These are phyloP conservation scores for Chaetoscypha palmicola DNA, from an alignment of 2,329 filamentous ascomycete species.

Conservation along the genomic window DNA sequence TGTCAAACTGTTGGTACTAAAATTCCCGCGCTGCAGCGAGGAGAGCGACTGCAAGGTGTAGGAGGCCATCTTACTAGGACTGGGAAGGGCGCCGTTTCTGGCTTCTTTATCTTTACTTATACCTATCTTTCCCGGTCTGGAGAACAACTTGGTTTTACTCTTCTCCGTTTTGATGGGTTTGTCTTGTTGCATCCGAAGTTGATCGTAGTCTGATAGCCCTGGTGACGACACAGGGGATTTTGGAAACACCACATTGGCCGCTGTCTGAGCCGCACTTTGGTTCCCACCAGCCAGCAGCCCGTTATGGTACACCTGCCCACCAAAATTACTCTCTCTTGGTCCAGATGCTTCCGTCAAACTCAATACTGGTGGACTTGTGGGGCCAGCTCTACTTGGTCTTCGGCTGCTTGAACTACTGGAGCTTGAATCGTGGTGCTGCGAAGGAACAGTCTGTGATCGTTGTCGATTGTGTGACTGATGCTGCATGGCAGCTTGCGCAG, in stretches of 20 bases:
- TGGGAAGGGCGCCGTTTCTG: slow-evolving; percentile 62
- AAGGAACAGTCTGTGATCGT: slow-evolving; percentile 67
- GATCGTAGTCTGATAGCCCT: slow-evolving; percentile 32
- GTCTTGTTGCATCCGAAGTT: slow-evolving; percentile 37
- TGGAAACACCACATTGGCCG: slow-evolving; percentile 66
- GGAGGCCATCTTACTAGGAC: slow-evolving; percentile 63
- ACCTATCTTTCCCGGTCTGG: slow-evolving; percentile 67
- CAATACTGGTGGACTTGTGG: slow-evolving; percentile 54
- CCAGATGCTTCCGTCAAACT: slow-evolving; percentile 60
- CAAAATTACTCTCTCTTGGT: slow-evolving; percentile 50
- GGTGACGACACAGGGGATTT: slow-evolving; percentile 37
- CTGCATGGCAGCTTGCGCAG: slow-evolving; percentile 69
- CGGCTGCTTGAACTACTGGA: slow-evolving; percentile 20
- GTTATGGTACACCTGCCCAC: slow-evolving; percentile 46
- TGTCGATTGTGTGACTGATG: slow-evolving; percentile 52
- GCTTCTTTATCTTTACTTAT: slow-evolving; percentile 57
- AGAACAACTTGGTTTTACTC: slow-evolving; percentile 76
- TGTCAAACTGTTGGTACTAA: slow-evolving; percentile 63
- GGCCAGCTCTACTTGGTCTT: slow-evolving; percentile 33
- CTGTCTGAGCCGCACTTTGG: slow-evolving; percentile 60
- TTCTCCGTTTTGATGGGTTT: slow-evolving; percentile 59
- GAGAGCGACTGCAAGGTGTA: slow-evolving; percentile 48
- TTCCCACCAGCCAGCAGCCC: slow-evolving; percentile 51
- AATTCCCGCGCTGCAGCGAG: slow-evolving; percentile 54
- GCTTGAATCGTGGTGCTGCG: slow-evolving; percentile 32